Conservation (phyloP, 1,139 yeast species). For the Pichia norvegensis region DNA sequence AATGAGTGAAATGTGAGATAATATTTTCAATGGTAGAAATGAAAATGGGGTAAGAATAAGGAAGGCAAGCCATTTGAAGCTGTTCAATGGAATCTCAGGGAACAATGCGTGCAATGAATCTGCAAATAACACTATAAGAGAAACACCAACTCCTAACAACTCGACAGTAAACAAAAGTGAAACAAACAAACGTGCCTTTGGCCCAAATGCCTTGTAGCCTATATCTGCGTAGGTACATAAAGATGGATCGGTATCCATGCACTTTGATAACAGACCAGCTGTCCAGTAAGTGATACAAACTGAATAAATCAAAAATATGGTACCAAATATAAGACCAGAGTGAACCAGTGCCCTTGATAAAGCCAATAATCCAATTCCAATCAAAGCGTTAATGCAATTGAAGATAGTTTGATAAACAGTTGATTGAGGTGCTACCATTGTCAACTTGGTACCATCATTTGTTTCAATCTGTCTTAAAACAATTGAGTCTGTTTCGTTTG, state of each 20-base stretch:
- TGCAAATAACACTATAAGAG: constrained; percentile 47
- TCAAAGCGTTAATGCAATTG: constrained; percentile 76
- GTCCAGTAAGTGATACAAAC: constrained; percentile 63
- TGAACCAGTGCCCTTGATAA: constrained; percentile 73
- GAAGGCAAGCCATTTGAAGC: constrained; percentile 37
- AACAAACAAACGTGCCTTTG: constrained; percentile 52
- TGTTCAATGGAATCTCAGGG: constrained; percentile 30
- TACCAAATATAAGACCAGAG: constrained; percentile 76
- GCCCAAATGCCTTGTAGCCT: constrained; percentile 30
- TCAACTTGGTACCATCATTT: constrained; percentile 63
- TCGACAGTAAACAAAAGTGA: constrained; percentile 64
- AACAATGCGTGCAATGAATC: constrained; percentile 43
- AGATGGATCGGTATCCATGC: constrained; percentile 78
- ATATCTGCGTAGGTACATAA: constrained; percentile 84
- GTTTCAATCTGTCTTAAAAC: constrained; percentile 54
- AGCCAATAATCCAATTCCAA: constrained; percentile 83
- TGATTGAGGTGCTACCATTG: constrained; percentile 79
- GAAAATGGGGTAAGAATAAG: constrained; percentile 37
- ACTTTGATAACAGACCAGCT: constrained; percentile 55
- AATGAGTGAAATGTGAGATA: constrained; percentile 41
- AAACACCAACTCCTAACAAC: constrained; percentile 49
- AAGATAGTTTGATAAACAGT: constrained; percentile 86
- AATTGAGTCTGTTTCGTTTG: constrained; percentile 24
- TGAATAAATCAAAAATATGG: constrained; percentile 43
- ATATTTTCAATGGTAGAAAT: constrained; percentile 41